phyloP scores from a whole-genome alignment of 2,329 filamentous ascomycete species.

The Akanthomyces uredinophilus region DNA sequence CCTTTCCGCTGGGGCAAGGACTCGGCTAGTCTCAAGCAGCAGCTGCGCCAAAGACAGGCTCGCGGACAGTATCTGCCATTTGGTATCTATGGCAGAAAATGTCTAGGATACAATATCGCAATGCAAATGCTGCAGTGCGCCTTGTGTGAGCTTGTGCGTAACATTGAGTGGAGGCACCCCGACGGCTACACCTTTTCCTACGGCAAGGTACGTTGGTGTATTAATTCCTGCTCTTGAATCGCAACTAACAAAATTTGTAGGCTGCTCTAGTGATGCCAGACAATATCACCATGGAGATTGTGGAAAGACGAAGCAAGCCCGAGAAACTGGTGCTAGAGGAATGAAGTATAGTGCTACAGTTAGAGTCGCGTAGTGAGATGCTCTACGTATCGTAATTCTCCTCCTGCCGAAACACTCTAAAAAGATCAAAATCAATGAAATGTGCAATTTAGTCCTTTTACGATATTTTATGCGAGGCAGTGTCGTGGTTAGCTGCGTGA shows the following conservation, averaged over 20 bases:
- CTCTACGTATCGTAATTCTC: too few relatives aligned
- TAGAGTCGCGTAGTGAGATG: too few relatives aligned
- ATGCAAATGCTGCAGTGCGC: conserved; percentile 4
- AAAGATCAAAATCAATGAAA: too few relatives aligned
- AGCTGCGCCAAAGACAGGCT: conserved; percentile 5
- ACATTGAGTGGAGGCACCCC: conserved; percentile 6
- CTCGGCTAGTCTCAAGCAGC: neutral
- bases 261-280: conserved; percentile 1
- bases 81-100: neutral
- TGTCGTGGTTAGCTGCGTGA: neutral
- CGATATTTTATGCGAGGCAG: neutral
- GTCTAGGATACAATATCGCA: neutral
- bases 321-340: neutral
- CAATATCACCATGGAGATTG: neutral
- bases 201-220: neutral
- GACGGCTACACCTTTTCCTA: conserved; percentile 4
- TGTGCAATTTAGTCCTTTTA: neutral
- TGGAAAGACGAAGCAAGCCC: neutral
- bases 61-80: conserved; percentile 6
- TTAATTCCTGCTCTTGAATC: neutral
- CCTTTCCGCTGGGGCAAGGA: conserved; percentile 2
- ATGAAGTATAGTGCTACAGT: neutral
- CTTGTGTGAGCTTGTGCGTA: conserved; percentile 6
- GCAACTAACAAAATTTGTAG: neutral
- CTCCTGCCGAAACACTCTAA: too few relatives aligned